Conservation (phyloP, 371 early-diverging fungal genomes). For the Basidiobolus heterosporus region DNA sequence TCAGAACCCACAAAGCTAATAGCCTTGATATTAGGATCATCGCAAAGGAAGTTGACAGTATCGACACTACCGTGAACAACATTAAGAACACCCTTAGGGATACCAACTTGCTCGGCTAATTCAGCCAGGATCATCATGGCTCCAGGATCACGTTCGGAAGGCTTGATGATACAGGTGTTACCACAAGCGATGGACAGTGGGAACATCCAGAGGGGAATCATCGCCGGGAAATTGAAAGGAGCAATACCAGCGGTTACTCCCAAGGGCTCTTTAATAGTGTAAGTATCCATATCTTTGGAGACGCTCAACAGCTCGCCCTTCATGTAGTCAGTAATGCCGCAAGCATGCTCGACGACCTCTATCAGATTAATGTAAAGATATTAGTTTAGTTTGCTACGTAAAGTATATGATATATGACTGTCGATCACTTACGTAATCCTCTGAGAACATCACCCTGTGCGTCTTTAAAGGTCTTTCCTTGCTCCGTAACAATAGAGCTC, state of each 20-base stretch:
- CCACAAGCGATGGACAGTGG: conserved; percentile 83
- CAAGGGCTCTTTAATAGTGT: conserved; percentile 82
- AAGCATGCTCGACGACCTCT: conserved; percentile 82
- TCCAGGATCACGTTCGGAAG: conserved; percentile 88
- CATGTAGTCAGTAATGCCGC: conserved; percentile 54
- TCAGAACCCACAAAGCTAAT: conserved; percentile 92
- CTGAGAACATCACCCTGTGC: conserved; percentile 84
- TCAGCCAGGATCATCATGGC: conserved; percentile 87
- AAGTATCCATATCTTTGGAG: conserved; percentile 90
- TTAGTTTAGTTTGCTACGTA: not conserved
- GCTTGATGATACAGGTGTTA: conserved; percentile 81
- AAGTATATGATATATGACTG: not conserved
- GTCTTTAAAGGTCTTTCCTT: conserved; percentile 88
- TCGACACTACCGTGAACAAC: conserved; percentile 79
- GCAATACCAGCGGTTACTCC: conserved; percentile 91
- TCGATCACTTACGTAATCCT: conserved; percentile 32
- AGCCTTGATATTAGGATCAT: conserved; percentile 72
- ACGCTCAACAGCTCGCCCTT: conserved; percentile 80
- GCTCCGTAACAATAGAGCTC: conserved; percentile 71
- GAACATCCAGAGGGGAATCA: conserved; percentile 92
- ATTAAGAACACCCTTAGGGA: conserved; percentile 88
- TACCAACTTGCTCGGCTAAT: conserved; percentile 78
- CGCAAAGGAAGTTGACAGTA: conserved; percentile 86
- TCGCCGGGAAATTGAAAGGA: conserved; percentile 94
- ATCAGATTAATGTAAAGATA: not conserved